Conservation (phyloP, 176 grass and related monocot genomes). For the Musa acuminata region DNA sequence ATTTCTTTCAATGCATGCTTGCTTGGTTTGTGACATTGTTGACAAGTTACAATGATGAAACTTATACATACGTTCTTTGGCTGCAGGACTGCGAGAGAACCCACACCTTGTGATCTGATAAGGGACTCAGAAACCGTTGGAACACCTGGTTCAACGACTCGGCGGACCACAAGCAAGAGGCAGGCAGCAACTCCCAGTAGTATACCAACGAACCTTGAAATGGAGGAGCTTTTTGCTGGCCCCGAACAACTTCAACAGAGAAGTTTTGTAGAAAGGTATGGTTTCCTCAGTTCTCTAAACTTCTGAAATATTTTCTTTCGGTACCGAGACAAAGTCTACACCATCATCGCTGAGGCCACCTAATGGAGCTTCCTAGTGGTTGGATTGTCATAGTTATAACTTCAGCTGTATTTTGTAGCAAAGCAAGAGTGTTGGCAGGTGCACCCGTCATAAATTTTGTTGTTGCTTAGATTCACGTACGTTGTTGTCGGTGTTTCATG, state of each 20-base stretch:
- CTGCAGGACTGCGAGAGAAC: constrained; percentile 30
- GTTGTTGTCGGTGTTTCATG: not conserved
- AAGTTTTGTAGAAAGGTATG: constrained; percentile 31
- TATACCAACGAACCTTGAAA: constrained; percentile 20
- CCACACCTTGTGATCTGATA: constrained; percentile 30
- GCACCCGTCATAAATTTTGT: not conserved
- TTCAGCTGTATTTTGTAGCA: not conserved
- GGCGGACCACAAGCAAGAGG: not conserved
- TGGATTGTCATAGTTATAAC: not conserved
- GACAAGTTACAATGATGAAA: not conserved
- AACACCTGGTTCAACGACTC: constrained; percentile 25
- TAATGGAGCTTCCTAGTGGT: not conserved
- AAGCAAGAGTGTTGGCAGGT: not conserved
- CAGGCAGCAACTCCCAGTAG: not conserved
- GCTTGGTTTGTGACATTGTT: not conserved
- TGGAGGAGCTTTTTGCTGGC: constrained; percentile 30
- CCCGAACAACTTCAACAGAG: constrained; percentile 24
- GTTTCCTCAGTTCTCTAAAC: not conserved
- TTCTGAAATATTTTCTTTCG: not conserved
- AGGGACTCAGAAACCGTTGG: constrained; percentile 10
- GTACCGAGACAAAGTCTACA: not conserved
- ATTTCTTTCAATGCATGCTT: not conserved
- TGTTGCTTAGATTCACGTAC: not conserved
- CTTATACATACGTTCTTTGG: not conserved
- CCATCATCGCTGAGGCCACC: not conserved